Percentiles rank a stretch among this genome's conserved stretches.
phyloP scores from a whole-genome alignment of 768 basidiomycete species.

The Boletus coccyginus region DNA sequence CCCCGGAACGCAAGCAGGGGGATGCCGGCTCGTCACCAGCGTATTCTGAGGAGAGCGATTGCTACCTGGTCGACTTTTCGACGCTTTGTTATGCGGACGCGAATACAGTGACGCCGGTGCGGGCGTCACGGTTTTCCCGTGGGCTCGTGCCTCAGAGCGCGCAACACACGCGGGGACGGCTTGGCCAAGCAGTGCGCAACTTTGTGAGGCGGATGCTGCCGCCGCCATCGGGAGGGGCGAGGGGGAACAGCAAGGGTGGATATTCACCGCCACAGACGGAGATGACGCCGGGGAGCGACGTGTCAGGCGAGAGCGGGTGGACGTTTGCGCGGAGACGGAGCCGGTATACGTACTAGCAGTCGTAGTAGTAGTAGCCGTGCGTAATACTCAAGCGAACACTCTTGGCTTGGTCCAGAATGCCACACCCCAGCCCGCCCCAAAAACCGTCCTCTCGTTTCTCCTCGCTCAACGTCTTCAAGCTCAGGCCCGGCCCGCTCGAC shows the following conservation, averaged over 20 bases:
- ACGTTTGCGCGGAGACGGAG: neutral
- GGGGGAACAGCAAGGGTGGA: too few relatives aligned
- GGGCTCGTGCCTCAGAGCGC: neutral
- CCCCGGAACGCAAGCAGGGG: neutral
- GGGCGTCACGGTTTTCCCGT: neutral
- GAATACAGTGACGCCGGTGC: neutral
- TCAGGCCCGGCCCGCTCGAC: constrained; percentile 5
- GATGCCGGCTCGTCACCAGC: neutral
- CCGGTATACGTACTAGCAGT: too few relatives aligned
- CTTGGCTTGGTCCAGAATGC: neutral
- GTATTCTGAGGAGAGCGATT: constrained; percentile 4
- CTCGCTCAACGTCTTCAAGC: constrained; percentile 42
- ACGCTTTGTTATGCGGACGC: constrained; percentile 5
- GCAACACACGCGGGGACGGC: constrained; percentile 11
- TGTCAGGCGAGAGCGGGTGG: constrained; percentile 18
- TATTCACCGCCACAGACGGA: too few relatives aligned
- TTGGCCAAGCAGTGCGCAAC: constrained; percentile 21
- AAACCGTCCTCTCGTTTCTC: constrained; percentile 39
- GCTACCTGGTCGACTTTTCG: constrained; percentile 16
- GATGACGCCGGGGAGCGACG: too few relatives aligned
- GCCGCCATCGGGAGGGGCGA: neutral
- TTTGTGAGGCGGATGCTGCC: constrained; percentile 22
- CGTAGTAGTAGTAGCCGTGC: too few relatives aligned
- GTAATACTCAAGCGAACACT: too few relatives aligned
- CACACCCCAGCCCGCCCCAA: constrained; percentile 7